Evolutionary conservation across 192 early-diverging fungal genomes (phyloP).

Genomic region (Glomus cerebriforme): DNA sequence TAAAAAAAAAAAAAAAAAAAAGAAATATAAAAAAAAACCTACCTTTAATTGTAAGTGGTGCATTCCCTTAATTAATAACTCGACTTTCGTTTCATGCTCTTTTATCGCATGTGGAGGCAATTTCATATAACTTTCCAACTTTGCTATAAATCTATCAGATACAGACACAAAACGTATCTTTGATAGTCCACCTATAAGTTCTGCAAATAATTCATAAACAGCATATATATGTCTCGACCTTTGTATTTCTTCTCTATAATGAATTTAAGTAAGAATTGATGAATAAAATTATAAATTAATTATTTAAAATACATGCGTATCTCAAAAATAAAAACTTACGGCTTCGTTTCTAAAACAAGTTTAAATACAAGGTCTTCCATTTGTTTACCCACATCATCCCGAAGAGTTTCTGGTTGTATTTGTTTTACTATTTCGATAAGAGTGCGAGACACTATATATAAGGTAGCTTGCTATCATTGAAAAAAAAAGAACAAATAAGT

Average conservation of each 20-base stretch:
- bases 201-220: conserved; percentile 88
- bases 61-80: conserved; percentile 87
- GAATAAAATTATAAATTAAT: background rate
- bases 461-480: conserved; percentile 40
- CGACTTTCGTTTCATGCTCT: conserved; percentile 77
- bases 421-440: conserved; percentile 83
- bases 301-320: background rate
- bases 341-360: conserved; percentile 84
- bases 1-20: conserved; percentile 4
- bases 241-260: conserved; percentile 61
- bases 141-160: conserved; percentile 89
- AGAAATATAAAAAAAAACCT: background rate
- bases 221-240: conserved; percentile 79
- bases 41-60: conserved; percentile 88
- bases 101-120: conserved; percentile 54
- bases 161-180: conserved; percentile 90
- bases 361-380: conserved; percentile 94
- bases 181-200: conserved; percentile 91
- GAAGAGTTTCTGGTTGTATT: conserved; percentile 69
- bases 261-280: background rate
- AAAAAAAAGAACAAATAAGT: no score
- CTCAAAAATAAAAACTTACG: conserved; percentile 57
- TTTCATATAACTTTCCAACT: conserved; percentile 75
- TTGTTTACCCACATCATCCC: conserved; percentile 80
- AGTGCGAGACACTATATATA: conserved; percentile 88